phyloP scores from a whole-genome alignment of 2,329 filamentous ascomycete species.

The Rhynchosporium graminicola region DNA sequence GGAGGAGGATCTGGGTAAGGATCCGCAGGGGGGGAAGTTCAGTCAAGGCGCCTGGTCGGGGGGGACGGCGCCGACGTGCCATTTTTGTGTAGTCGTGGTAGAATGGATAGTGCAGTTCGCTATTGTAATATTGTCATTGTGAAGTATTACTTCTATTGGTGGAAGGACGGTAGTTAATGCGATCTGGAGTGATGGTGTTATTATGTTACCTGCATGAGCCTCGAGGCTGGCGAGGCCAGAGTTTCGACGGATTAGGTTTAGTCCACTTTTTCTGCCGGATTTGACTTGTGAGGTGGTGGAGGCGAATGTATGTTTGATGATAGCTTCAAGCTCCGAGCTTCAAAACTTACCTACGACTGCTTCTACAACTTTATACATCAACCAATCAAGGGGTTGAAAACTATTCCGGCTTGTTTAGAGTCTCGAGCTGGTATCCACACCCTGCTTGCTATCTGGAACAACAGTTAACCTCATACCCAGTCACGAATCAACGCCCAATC shows the following conservation, averaged over 20 bases:
- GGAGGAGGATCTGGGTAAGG: slow-evolving; percentile 63
- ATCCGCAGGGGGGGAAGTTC: slow-evolving; percentile 69
- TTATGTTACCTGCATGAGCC: slow-evolving; percentile 3
- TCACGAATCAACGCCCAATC: background rate
- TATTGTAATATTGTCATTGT: slow-evolving; percentile 12
- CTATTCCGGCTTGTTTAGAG: too few relatives aligned
- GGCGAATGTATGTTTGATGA: background rate
- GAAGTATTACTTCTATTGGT: background rate
- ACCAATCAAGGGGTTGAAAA: too few relatives aligned
- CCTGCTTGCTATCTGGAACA: too few relatives aligned
- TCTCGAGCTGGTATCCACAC: too few relatives aligned
- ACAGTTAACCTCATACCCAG: too few relatives aligned
- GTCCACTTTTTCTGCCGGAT: slow-evolving; percentile 25
- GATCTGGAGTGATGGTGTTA: background rate
- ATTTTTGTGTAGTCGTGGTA: slow-evolving; percentile 27
- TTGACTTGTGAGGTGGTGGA: slow-evolving; percentile 7
- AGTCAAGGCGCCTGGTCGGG: slow-evolving; percentile 64
- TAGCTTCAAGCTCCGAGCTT: background rate
- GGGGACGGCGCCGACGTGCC: slow-evolving; percentile 57
- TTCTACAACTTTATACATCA: too few relatives aligned
- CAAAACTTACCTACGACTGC: background rate
- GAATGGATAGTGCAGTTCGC: background rate
- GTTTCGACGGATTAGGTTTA: slow-evolving; percentile 16
- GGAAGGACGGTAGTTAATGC: background rate
- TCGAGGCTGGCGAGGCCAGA: slow-evolving; percentile 13